Percentiles rank a stretch among this genome's conserved stretches.
Conservation (phyloP, 495 filamentous ascomycete species). For the Aspergillus taichungensis region DNA sequence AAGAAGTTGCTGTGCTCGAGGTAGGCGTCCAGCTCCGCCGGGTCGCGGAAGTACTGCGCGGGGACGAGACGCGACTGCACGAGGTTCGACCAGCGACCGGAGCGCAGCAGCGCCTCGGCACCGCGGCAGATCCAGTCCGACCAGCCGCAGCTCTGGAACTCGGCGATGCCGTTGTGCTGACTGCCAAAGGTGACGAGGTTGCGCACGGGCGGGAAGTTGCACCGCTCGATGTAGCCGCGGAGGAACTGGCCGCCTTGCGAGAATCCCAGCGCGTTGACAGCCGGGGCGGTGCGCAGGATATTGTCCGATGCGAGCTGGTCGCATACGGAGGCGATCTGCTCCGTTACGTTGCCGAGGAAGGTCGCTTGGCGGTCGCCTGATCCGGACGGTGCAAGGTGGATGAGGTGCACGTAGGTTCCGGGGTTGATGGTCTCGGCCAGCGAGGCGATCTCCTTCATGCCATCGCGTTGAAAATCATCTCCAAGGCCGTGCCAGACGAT, state of each 20-base stretch:
- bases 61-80: constrained; percentile 77
- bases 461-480: constrained; percentile 62
- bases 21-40: constrained; percentile 60
- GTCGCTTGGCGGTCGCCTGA: constrained; percentile 64
- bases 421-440: constrained; percentile 67
- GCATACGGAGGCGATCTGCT: constrained; percentile 74
- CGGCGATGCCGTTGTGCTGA: constrained; percentile 86
- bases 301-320: constrained; percentile 65
- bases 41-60: constrained; percentile 89
- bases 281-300: constrained; percentile 68
- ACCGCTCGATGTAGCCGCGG: constrained; percentile 84
- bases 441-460: constrained; percentile 54
- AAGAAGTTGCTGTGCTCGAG: constrained; percentile 81
- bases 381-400: constrained; percentile 62
- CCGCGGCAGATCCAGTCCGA: constrained; percentile 73
- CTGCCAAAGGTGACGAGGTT: constrained; percentile 86
- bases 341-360: constrained; percentile 85
- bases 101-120: constrained; percentile 61
- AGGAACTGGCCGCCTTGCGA: constrained; percentile 95
- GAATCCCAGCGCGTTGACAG: constrained; percentile 87
- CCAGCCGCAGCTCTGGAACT: constrained; percentile 60
- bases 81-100: constrained; percentile 64
- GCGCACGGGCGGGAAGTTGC: constrained; percentile 70
- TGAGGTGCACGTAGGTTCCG: constrained; percentile 73
- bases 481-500: constrained; percentile 90